These are phyloP conservation scores for Claviceps spartinae DNA, from an alignment of 2,329 filamentous ascomycete species.

Conservation along the genomic window DNA sequence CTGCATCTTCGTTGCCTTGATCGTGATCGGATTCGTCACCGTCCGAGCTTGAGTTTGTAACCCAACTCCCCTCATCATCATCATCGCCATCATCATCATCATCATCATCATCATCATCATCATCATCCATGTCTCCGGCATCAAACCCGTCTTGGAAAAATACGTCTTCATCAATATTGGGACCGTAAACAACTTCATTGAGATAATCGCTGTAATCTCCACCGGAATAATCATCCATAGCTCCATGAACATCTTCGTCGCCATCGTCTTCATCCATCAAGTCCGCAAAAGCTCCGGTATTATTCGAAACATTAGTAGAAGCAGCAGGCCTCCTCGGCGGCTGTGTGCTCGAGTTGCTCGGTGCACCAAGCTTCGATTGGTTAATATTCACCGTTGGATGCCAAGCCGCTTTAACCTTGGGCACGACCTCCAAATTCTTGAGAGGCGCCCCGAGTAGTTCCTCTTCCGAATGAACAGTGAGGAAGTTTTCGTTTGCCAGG, in stretches of 20 bases:
- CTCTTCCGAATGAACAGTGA: slow-evolving; percentile 19
- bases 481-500: slow-evolving; percentile 30
- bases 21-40: neutral
- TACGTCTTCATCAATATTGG: too few species aligned
- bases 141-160: too few species aligned
- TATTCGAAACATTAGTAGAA: neutral
- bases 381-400: slow-evolving; percentile 15
- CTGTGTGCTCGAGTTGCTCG: slow-evolving; percentile 17
- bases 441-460: slow-evolving; percentile 20
- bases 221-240: too few species aligned
- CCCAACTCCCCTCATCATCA: neutral
- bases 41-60: neutral
- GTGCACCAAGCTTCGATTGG: slow-evolving; percentile 12
- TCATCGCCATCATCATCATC: neutral
- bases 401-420: slow-evolving; percentile 4
- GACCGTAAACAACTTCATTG: too few species aligned
- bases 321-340: neutral
- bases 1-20: neutral
- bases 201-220: too few species aligned
- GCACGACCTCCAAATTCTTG: slow-evolving; percentile 10
- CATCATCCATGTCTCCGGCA: slow-evolving; percentile 5
- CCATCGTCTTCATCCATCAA: slow-evolving; percentile 6
- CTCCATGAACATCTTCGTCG: too few species aligned
- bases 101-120: slow-evolving; percentile 10
- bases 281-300: neutral